These are phyloP conservation scores for Rosa persica DNA, from an alignment of 306 rosid genomes.

Conservation along the genomic window DNA sequence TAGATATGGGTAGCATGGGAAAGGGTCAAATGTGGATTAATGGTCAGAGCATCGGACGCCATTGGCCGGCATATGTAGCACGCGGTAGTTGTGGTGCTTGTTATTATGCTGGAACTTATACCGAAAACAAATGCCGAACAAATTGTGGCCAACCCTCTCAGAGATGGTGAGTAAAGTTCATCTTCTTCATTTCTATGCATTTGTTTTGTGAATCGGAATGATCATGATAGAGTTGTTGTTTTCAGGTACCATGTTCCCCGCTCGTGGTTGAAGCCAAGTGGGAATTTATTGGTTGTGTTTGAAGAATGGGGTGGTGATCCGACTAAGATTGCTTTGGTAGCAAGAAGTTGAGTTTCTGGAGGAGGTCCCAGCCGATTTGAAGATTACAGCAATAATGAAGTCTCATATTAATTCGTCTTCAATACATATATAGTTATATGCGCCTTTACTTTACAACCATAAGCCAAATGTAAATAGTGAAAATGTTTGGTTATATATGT, in stretches of 20 bases:
- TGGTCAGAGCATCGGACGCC: slow-evolving; percentile 91
- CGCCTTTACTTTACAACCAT: slow-evolving; percentile 11
- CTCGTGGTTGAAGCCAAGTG: slow-evolving; percentile 72
- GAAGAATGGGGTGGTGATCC: slow-evolving; percentile 98
- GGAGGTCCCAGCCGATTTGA: slow-evolving; percentile 44
- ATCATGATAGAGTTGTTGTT: slow-evolving; percentile 21
- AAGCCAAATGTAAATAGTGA: slow-evolving; percentile 45
- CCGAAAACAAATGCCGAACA: slow-evolving; percentile 60
- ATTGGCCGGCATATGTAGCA: slow-evolving; percentile 79
- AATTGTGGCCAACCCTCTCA: slow-evolving; percentile 88
- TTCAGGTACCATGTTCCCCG: slow-evolving; percentile 95
- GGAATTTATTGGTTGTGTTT: slow-evolving; percentile 70
- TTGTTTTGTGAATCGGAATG: slow-evolving; percentile 15
- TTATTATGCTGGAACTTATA: slow-evolving; percentile 69
- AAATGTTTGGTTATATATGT: slow-evolving; percentile 42
- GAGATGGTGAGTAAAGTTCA: slow-evolving; percentile 65
- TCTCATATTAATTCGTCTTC: slow-evolving; percentile 21
- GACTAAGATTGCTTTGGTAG: slow-evolving; percentile 59
- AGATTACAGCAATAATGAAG: slow-evolving; percentile 33
- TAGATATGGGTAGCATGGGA: slow-evolving; percentile 95
- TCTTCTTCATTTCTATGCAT: neutral
- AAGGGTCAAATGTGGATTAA: slow-evolving; percentile 92
- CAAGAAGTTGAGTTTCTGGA: slow-evolving; percentile 52
- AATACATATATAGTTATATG: slow-evolving; percentile 20
- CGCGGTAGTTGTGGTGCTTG: slow-evolving; percentile 62